Conservation (phyloP, 108 stramenopile species). For the Cyclotella kingstonii region DNA sequence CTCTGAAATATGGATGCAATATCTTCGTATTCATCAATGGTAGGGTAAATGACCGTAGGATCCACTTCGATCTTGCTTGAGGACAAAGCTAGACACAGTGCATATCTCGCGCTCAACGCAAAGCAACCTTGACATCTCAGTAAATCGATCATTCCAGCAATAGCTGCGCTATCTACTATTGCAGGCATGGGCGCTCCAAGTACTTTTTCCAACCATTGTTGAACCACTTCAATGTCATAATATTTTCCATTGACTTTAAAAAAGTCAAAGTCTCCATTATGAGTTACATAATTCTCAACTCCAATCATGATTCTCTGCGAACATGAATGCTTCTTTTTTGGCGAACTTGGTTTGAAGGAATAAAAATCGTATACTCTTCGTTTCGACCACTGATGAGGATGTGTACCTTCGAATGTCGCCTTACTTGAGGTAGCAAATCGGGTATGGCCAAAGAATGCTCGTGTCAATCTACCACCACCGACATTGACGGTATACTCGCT, state of each 20-base stretch:
- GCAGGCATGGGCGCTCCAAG: slow-evolving; percentile 51
- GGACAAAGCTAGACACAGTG: slow-evolving; percentile 47
- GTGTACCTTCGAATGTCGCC: slow-evolving; percentile 74
- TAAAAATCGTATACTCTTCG: slow-evolving; percentile 25
- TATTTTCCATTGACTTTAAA: slow-evolving; percentile 59
- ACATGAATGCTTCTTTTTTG: not conserved
- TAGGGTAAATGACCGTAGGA: slow-evolving; percentile 39
- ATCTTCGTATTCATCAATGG: slow-evolving; percentile 51
- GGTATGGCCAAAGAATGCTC: slow-evolving; percentile 69
- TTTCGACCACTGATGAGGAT: slow-evolving; percentile 77
- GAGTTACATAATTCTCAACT: slow-evolving; percentile 74
- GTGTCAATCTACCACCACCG: slow-evolving; percentile 18
- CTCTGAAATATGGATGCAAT: slow-evolving; percentile 67
- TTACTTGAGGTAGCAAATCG: slow-evolving; percentile 73
- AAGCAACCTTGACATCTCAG: slow-evolving; percentile 70
- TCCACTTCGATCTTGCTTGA: slow-evolving; percentile 34
- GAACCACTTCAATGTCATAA: slow-evolving; percentile 65
- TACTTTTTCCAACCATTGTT: slow-evolving; percentile 62
- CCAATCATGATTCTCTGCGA: slow-evolving; percentile 8
- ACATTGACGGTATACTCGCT: slow-evolving; percentile 13
- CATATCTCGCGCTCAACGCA: slow-evolving; percentile 64
- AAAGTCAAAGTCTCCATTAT: slow-evolving; percentile 90
- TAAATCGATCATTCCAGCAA: slow-evolving; percentile 78
- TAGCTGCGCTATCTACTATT: slow-evolving; percentile 61
- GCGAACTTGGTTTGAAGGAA: not conserved